Base-by-base conservation (phyloP, 306 rosid genomes). In the Cajanus cajan region DNA sequence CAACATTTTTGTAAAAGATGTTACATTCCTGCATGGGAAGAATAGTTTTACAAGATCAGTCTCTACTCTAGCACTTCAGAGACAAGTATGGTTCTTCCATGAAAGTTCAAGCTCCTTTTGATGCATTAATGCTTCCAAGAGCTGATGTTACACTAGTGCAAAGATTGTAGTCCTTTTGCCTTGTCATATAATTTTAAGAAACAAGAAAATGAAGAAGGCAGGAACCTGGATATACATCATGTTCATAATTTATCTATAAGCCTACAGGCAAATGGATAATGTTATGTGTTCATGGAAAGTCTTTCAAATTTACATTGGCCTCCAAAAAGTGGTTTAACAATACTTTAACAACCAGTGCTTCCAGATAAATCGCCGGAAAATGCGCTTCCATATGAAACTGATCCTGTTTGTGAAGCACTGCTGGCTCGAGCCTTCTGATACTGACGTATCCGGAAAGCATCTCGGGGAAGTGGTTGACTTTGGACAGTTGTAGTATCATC, bases 321-420 rank as follows among this genome's bases (percentile, higher is more conserved):
- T 33, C 8, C 4, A 28, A 16, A 18, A 54, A 50, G 14, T 50
- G 79, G 8, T 45, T 55, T 14, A n/a, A 51, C 11, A 51, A 73
- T 50, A 24, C 2, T 14, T 15, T 24, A 69, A 86, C 85, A 92
- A 72, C 98, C 85, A 9, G 93, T 92, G 89, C 94, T 92, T 61
- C 98, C 97, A n/a, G 98, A 95, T 16, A 92, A 76, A 76, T 95
- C 98, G 10, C 98, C 98, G 24, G 98, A 95, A 62, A 91, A 67
- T 39, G 91, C 96, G 84, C 98, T 95, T 87, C 98, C 98, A 73
- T 95, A 90, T 1, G 97, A 95, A 40, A 82, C 94, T 4, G 98
- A 95, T 82, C 98, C 97, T 24, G 96, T 92, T 85, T 91, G 97
- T 7, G 97, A 95, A 21, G 90, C 77, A n/a, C 92, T 87, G 33